Base-by-base conservation (phyloP, 192 early-diverging fungal genomes). In the Cetraspora pellucida region DNA sequence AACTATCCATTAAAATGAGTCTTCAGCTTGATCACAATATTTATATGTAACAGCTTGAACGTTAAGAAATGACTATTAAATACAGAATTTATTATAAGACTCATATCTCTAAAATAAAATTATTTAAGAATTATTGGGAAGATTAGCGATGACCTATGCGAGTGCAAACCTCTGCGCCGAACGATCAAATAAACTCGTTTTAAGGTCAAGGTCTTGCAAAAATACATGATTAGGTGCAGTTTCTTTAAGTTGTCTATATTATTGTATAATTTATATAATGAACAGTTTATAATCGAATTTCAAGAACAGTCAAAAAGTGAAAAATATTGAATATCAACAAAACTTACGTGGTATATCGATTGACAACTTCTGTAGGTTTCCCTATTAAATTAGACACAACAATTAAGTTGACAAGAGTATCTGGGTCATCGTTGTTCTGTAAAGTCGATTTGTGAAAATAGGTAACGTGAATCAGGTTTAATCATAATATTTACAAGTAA, bases 331-430 rank as follows among this genome's bases (percentile, higher is more conserved):
- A 47, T 21, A 67, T 57, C 45, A 19, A 10, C 46, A 60, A 8
- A 37, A 77, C 82, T 70, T 87, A 94, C 93, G 79, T 89, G 65
- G 87, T 82, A 77, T 93, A 93, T 60, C 86, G 85, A 23, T 80
- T 81, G 28, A 87, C 82, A 6, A 90, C 87, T 68, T 96, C 93
- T 13, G 77, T 28, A 0, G 94, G 84, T 77, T 95, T 93, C 44
- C 87, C 88, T 43, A 87, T 75, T 14, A 94, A 85, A 61, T 85
- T 89, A 4, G 90, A 87, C 71, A 90, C 88, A 1, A 97, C 89
- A 64, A 95, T 88, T 74, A 95, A 86, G 78, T 99, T 99, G 27
- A 94, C 93, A 58, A 99, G 83, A 0, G 92, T 89, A 60, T 99
- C 95, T 3, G 95, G 85, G 75, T 97, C 88, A 78, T 84, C 86